Conservation (phyloP, 768 basidiomycete species). For the Ramaria rubella region DNA sequence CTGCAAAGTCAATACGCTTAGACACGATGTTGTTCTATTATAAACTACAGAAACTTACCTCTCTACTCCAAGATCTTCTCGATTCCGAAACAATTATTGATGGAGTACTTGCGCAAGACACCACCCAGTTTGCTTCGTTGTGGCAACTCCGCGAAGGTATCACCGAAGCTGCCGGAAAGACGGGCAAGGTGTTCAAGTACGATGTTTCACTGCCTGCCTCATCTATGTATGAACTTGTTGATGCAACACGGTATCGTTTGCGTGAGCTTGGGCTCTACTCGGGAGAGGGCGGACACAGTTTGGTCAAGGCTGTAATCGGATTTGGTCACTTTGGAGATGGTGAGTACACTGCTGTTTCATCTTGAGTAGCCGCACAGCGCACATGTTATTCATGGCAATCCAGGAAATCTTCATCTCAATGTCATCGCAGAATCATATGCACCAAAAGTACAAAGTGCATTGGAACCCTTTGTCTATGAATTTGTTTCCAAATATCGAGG, state of each 20-base stretch:
- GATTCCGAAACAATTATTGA: conserved; percentile 68
- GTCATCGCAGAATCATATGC: conserved; percentile 78
- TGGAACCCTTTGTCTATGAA: conserved; percentile 96
- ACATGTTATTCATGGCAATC: conserved; percentile 51
- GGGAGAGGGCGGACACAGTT: conserved; percentile 62
- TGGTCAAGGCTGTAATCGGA: conserved; percentile 80
- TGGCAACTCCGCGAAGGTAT: conserved; percentile 92
- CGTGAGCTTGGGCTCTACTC: conserved; percentile 41
- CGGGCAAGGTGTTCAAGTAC: conserved; percentile 96
- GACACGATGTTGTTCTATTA: neutral
- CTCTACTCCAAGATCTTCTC: neutral
- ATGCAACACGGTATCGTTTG: conserved; percentile 68
- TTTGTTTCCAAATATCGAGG: conserved; percentile 40
- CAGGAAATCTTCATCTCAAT: conserved; percentile 93
- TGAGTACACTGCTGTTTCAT: conserved; percentile 29
- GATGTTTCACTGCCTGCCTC: conserved; percentile 86
- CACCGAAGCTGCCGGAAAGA: conserved; percentile 87
- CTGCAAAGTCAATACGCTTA: too few species aligned
- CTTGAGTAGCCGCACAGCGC: neutral
- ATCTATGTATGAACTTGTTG: conserved; percentile 83
- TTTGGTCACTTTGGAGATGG: conserved; percentile 98
- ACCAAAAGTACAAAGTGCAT: conserved; percentile 72
- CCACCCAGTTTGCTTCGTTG: conserved; percentile 79
- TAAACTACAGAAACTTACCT: neutral
- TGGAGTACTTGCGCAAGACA: conserved; percentile 87